phyloP scores from a whole-genome alignment of 2,329 filamentous ascomycete species.

The Ceratocystis ficicola region DNA sequence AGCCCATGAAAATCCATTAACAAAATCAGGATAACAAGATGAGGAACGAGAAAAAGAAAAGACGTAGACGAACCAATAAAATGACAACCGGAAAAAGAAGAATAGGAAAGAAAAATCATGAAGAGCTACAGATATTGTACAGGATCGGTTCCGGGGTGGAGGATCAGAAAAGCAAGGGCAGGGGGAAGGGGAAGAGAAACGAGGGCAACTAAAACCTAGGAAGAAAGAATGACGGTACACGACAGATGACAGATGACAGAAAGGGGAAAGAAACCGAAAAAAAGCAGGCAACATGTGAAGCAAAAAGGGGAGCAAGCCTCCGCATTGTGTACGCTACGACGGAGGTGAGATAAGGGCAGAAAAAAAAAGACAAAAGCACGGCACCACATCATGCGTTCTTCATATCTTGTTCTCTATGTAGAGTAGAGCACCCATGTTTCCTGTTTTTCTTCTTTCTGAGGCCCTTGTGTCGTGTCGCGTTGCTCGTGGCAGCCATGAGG shows the following conservation, averaged over 20 bases:
- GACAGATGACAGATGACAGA: neutral
- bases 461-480: neutral
- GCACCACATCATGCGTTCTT: slow-evolving; percentile 1
- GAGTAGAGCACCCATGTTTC: neutral
- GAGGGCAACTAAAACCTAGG: neutral
- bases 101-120: neutral
- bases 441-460: neutral
- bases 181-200: neutral
- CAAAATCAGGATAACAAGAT: neutral
- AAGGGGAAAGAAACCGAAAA: neutral
- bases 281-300: neutral
- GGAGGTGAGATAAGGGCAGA: neutral
- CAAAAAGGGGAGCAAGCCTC: neutral
- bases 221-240: neutral
- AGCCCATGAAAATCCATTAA: neutral
- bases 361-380: slow-evolving; percentile 5
- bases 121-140: slow-evolving; percentile 4
- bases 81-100: neutral
- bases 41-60: slow-evolving; percentile 5
- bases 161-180: neutral
- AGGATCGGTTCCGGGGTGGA: neutral
- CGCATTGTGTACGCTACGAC: neutral
- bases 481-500: neutral
- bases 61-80: neutral
- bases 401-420: slow-evolving; percentile 8